Evolutionary conservation across 441 rosid genomes (phyloP), one percentile per base, ranked within the genome.

Genomic region (Populus hybrid): DNA sequence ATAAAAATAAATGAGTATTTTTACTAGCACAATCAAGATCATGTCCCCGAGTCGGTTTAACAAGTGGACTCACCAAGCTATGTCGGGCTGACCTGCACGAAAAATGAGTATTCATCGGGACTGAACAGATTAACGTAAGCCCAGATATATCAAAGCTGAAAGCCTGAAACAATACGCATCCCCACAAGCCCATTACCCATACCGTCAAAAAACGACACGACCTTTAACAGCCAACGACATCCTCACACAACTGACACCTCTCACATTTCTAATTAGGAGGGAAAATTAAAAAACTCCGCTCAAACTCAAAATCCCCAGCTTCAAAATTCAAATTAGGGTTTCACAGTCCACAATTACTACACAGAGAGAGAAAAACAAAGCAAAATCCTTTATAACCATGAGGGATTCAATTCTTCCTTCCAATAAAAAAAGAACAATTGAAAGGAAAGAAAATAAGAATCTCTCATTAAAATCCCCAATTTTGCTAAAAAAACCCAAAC

Each of bases 401-500:
- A 69, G 66, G 66, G 79, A 81, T 38, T 75, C 84, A 20, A 57
- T 21, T 73, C 73, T 63, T 46, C 40, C 36, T 66, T 76, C 75
- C 23, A 24, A 26, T 20, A 67, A 23, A 36, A 75, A 12, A 23
- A 73, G 20, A 46, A 75, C 61, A 21, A 76, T 76, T 64, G 79
- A 73, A 70, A 75, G 2, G 69, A 54, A 63, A 57, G 71, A 50
- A 21, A 70, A 74, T 28, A 28, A 30, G 30, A 18, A 32, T 63
- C 24, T 42, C 26, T 76, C 73, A 32, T 30, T 50, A 18, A 26
- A 67, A 21, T n/a, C 69, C 75, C 50, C 81, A 23, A 24, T 74
- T 81, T 73, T 70, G 78, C 72, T 32, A 6, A 30, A 86, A 74
- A 85, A 81, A 78, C 79, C 86, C n/a, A 86, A 80, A 76, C 75